These are phyloP conservation scores for Malbranchea cinnamomea DNA, from an alignment of 2,329 filamentous ascomycete species.

Conservation along the genomic window DNA sequence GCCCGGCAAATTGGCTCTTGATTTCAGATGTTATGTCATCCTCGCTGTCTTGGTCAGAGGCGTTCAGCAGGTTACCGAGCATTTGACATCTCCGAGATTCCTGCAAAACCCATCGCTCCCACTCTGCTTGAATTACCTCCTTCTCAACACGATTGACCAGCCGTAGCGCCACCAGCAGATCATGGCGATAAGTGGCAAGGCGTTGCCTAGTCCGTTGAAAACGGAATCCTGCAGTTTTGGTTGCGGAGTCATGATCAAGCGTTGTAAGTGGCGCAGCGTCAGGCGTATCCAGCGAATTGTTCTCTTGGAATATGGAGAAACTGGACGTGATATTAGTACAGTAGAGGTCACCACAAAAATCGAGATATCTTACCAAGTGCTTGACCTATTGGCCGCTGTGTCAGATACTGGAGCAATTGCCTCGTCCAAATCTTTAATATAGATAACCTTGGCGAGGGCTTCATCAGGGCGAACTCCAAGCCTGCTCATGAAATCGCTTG, in stretches of 20 bases:
- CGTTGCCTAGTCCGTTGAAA: conserved; percentile 69
- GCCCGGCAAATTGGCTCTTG: conserved; percentile 19
- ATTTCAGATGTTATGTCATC: conserved; percentile 13
- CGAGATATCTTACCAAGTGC: conserved; percentile 17
- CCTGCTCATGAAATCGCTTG: conserved; percentile 63
- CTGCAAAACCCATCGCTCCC: conserved; percentile 79
- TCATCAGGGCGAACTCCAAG: conserved; percentile 66
- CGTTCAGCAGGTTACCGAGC: conserved; percentile 33
- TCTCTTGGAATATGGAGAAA: conserved; percentile 30
- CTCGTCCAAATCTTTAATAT: conserved; percentile 64
- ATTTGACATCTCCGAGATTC: conserved; percentile 65
- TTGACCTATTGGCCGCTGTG: conserved; percentile 16
- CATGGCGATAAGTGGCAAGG: conserved; percentile 72
- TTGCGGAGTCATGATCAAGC: conserved; percentile 14
- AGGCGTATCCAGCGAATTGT: conserved; percentile 20
- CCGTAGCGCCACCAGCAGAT: conserved; percentile 77
- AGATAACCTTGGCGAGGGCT: conserved; percentile 74
- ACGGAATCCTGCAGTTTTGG: conserved; percentile 34
- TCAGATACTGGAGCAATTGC: conserved; percentile 31
- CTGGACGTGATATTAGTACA: conserved; percentile 4
- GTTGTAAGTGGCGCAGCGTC: conserved; percentile 16
- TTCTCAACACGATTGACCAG: conserved; percentile 79
- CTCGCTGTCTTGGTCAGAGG: conserved; percentile 12
- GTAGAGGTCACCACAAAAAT: conserved; percentile 1
- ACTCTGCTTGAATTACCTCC: conserved; percentile 75